Base-by-base conservation (phyloP, 768 basidiomycete genomes). In the Hericium alpestre region DNA sequence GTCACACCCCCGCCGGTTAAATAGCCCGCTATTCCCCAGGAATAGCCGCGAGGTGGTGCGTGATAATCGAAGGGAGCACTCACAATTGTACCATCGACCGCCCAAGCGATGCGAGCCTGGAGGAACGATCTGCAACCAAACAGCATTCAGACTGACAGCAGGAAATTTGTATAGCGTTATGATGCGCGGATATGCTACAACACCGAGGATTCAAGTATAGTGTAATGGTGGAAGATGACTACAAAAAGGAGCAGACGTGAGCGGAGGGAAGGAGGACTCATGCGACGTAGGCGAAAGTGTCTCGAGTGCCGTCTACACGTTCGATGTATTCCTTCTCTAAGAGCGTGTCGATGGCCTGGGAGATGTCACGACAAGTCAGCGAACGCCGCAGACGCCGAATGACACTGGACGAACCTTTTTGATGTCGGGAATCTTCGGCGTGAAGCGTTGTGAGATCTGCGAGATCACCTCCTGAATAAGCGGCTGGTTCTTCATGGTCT, bases 271-370 rank as follows among this genome's bases (percentile, higher is more conserved):
- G 23, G 25, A 25, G 51, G 32, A 32, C 53, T 76, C 72, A 87
- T 58, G 85, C 86, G 62, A 86, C 79, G 67, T 88, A 88, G 51
- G 83, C 82, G 69, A 90, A 92, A 38, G 88, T 88, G 71, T 95
- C 93, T 66, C 87, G 86, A n/a, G 86, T 84, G 11, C 86, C 90
- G 20, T 93, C 91, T 13, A 92, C 87, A 32, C 95, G 86, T 67
- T 98, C 94, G 64, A 99, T 88, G 70, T 97, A 99, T 69, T 99
- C 95, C 73, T 95, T 95, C 74, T 97, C 95, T 51, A 97, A 75
- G 18, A 98, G 74, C 13, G 84, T 84, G 67, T 95, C 93, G 58
- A 97, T 95, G 3, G 91, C 90, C 87, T 90, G 58, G 12, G 12
- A 16, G 16, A n/a, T 39, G 51, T 60, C 65, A 57, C 25, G 25